Base-by-base conservation (phyloP, 2,329 filamentous ascomycete species). In the Alternaria brassicicola region DNA sequence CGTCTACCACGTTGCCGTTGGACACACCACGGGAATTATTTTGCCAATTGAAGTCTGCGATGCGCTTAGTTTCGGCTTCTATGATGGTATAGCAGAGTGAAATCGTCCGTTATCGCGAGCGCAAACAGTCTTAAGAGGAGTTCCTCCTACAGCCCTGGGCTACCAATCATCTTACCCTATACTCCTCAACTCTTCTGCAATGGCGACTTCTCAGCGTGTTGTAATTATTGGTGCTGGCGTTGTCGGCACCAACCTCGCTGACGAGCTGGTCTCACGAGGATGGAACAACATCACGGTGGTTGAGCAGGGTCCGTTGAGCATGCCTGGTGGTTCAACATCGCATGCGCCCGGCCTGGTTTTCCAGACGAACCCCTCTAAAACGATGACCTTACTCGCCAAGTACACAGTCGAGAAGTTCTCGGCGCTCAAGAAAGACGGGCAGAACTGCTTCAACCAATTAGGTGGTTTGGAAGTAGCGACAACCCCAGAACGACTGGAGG, bases 341-440 rank as follows among this genome's bases (percentile, higher is more conserved):
- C 86, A 89, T 62, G 86, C 86, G 4, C 86, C 86, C 0, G 86
- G 86, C 0, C 79, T 89, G 3, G 86, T 89, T 0, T 89, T 88
- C 65, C 86, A 89, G 68, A 88, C 85, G 7, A 88, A 84, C 49
- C 72, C 78, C 1, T 85, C 82, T 46, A 86, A 83, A 70, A 84
- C 83, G 0, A 79, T 89, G 84, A 86, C 82, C 5, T 71, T 79
- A 3, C 82, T 89, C 51, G 87, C 86, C 2, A 81, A 80, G 43
- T 89, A 89, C 69, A 89, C 86, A 0, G 81, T 88, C 6, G 78
- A 87, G 53, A 89, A 89, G 70, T 74, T 89, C 0, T 73, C 82
- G 5, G 83, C 83, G 0, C 71, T 89, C 10, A 78, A 83, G 55
- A 71, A 74, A 38, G 68, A 75, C 33, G 72, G 71, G 3, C 62